These are phyloP conservation scores for Populus hybrid DNA, from an alignment of 441 rosid genomes.

Conservation along the genomic window DNA sequence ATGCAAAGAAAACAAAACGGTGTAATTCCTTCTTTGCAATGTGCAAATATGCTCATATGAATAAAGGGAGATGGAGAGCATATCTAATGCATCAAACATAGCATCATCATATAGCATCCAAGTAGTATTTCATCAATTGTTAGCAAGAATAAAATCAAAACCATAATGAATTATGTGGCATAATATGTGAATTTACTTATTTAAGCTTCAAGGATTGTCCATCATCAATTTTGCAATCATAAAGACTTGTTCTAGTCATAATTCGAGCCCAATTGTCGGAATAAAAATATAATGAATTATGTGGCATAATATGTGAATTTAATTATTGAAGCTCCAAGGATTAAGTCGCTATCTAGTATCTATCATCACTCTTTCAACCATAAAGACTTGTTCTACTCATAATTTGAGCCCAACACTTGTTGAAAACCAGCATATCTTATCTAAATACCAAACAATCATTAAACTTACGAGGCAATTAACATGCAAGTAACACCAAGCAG, in stretches of 20 bases:
- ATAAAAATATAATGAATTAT: not conserved
- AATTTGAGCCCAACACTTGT: not conserved
- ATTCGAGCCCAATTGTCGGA: not conserved
- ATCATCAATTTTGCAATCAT: not conserved
- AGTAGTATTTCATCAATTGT: not conserved
- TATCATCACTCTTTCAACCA: not conserved
- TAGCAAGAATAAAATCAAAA: not conserved
- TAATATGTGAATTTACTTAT: not conserved
- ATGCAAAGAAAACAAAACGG: not conserved
- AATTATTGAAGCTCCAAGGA: not conserved
- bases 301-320: not conserved
- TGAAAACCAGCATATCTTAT: not conserved
- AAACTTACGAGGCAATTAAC: conserved; percentile 95
- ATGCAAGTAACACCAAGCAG: conserved; percentile 92
- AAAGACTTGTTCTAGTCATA: not conserved
- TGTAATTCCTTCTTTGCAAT: not conserved
- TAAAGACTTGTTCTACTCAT: not conserved
- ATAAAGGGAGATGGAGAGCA: not conserved
- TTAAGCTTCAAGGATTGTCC: not conserved
- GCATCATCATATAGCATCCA: not conserved
- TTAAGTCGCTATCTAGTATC: not conserved
- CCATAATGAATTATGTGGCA: not conserved
- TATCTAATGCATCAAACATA: not conserved
- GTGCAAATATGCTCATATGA: not conserved
- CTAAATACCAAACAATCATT: conserved; percentile 3